phyloP scores from a whole-genome alignment of 768 basidiomycete genomes.

The Pisolithus microcarpus region DNA sequence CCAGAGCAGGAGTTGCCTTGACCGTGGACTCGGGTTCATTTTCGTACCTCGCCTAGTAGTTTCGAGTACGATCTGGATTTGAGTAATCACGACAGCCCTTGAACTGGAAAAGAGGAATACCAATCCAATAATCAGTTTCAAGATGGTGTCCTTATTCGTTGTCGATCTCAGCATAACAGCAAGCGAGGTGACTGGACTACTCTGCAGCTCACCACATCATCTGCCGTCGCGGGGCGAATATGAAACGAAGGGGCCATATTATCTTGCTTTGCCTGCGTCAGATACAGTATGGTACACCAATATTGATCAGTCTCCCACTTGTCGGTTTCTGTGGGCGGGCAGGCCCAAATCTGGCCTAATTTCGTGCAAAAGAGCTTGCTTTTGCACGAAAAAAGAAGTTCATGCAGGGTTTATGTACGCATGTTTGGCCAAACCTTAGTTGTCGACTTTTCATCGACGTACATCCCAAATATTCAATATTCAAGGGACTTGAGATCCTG shows the following conservation, averaged over 20 bases:
- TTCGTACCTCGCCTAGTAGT: conserved; percentile 74
- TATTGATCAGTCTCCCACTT: conserved; percentile 23
- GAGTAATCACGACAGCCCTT: neutral
- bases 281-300: neutral
- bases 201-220: conserved; percentile 49
- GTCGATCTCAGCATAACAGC: conserved; percentile 10
- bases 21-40: conserved; percentile 69
- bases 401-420: conserved; percentile 15
- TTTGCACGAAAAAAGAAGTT: conserved; percentile 1
- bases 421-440: conserved; percentile 30
- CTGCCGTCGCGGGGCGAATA: conserved; percentile 54
- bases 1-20: conserved; percentile 81
- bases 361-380: neutral
- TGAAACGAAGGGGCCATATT: conserved; percentile 31
- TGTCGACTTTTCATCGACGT: conserved; percentile 29
- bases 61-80: neutral
- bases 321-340: neutral
- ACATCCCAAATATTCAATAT: conserved; percentile 5
- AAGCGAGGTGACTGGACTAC: neutral
- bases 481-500: conserved; percentile 28
- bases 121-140: conserved; percentile 66
- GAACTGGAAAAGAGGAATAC: conserved; percentile 31
- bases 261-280: neutral
- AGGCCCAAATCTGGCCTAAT: neutral
- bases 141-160: conserved; percentile 45